phyloP scores from a whole-genome alignment of 2,329 filamentous ascomycete genomes.

The Stenocarpella maydis region DNA sequence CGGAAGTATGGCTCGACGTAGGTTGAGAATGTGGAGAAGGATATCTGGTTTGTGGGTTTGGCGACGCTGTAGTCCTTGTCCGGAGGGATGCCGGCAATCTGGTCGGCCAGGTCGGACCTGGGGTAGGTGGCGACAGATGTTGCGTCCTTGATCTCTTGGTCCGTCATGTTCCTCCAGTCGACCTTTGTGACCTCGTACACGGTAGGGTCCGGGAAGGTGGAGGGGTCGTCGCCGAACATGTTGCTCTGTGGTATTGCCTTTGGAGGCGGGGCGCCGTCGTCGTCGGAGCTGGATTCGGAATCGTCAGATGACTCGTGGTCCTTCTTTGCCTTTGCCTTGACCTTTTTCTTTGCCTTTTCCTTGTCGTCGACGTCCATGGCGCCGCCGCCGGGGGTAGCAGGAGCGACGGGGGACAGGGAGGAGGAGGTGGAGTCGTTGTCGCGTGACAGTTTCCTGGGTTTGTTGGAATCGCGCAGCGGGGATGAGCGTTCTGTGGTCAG shows the following conservation, averaged over 20 bases:
- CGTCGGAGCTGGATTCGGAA: constrained; percentile 61
- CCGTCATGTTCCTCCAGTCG: constrained; percentile 73
- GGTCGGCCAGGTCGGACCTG: constrained; percentile 77
- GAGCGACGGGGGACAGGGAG: constrained; percentile 64
- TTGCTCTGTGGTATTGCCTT: constrained; percentile 78
- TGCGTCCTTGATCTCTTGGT: constrained; percentile 87
- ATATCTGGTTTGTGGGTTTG: constrained; percentile 94
- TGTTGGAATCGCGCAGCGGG: constrained; percentile 58
- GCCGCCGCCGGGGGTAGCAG: constrained; percentile 62
- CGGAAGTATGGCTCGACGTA: constrained; percentile 94
- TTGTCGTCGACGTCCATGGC: constrained; percentile 66
- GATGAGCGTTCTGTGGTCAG: constrained; percentile 67
- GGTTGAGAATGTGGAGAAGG: constrained; percentile 89
- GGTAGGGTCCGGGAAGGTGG: constrained; percentile 89
- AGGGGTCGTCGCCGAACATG: constrained; percentile 91
- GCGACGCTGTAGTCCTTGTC: constrained; percentile 96
- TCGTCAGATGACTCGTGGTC: constrained; percentile 48
- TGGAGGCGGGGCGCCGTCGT: constrained; percentile 67
- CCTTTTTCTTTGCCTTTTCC: constrained; percentile 47
- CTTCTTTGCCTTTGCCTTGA: constrained; percentile 49
- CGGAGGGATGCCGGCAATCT: constrained; percentile 88
- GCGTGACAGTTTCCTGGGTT: constrained; percentile 60
- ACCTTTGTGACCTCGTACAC: constrained; percentile 90
- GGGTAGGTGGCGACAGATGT: constrained; percentile 89
- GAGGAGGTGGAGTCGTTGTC: constrained; percentile 66